Base-by-base conservation (phyloP, 2,329 filamentous ascomycete species). In the Ilyonectria robusta region DNA sequence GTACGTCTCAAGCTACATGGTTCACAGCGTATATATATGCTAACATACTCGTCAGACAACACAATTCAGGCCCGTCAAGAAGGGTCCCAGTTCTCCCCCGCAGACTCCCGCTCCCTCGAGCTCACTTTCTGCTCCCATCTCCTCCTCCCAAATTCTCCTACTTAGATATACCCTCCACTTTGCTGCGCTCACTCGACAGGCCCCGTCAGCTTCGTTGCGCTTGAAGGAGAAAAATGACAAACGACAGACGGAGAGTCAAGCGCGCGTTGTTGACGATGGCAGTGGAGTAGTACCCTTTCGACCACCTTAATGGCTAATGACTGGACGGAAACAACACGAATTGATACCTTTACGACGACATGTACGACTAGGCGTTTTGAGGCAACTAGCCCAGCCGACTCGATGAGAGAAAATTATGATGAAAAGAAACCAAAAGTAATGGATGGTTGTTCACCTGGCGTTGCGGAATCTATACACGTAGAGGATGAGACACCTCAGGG, bases 41-140 rank as follows among this genome's bases (percentile, higher is more conserved):
- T 70, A 50, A 67, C 55, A 50, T 46, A 1, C 11, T 17, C 35
- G 1, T 8, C 19, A 81, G 80, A 78, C 55, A 78, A 83, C 29
- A 75, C 76, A 1, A 77, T 82, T 15, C 74, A 79, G 44, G 71
- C 81, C 42, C 86, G 87, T 40, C 85, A 87, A 64, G 84, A 86
- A 54, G 82, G 84, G 23, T 84, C 86, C 4, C 81, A 84, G 42
- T 89, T 89, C 70, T 86, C 81, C 4, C 81, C 82, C 17, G 81
- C 81, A 46, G 81, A 86, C 70, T 86, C 85, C 9, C 81, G 85
- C 35, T 87, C 84, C 44, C 81, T 85, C 48, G 85, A 87, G 72
- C 77, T 87, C 46, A 82, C 83, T 65, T 86, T 86, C 68, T 86
- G 83, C 70, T 84, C 84, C 7, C 82, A 84, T 50, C 81, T 86